Evolutionary conservation across 2,329 filamentous ascomycete genomes (phyloP), one percentile per base, ranked within the genome.

Genomic region (Trichophyton benhamiae): DNA sequence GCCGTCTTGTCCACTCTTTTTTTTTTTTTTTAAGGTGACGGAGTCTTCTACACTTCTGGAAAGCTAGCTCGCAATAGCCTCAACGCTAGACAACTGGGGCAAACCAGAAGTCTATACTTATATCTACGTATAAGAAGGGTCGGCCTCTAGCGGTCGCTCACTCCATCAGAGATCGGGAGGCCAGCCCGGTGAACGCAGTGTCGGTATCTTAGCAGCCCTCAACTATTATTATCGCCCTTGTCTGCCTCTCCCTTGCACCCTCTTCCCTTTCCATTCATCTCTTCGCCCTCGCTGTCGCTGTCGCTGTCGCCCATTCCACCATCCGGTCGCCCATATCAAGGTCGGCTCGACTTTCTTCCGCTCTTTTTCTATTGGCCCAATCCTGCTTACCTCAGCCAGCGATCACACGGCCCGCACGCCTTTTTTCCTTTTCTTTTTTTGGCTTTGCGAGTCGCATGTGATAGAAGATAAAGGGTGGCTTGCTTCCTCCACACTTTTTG

Each of bases 11-110:
- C 33, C 33, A 38, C 41, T 30, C 41, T 42, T 3, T 15, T 5
- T n/a, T n/a, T 42, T 42, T 42, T 44, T 44, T 44, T 44, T 44
- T 42, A 44, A 53, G n/a, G 49, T 53, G n/a, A 53, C 49, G 44
- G 44, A 48, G 44, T 48, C 44, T 25, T 48, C 49, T 53, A 30
- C 49, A 15, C 49, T 53, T 53, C 49, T 53, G 49, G 49, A 53
- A 33, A 53, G 33, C 49, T 25, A 53, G 41, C 22, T 53, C 11
- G 49, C 49, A 53, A 53, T 53, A 53, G 49, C 49, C 49, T 53
- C 49, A 53, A 25, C 49, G 49, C 49, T 53, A 53, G 27, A 53
- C 13, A 53, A 53, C 49, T 27, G 27, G 49, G 22, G 49, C 49
- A 30, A 33, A 20, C 17, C 49, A 20, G 17, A 53, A 30, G 41